Conservation (phyloP, 345 rosid species). For the Fremontodendron californicum region DNA sequence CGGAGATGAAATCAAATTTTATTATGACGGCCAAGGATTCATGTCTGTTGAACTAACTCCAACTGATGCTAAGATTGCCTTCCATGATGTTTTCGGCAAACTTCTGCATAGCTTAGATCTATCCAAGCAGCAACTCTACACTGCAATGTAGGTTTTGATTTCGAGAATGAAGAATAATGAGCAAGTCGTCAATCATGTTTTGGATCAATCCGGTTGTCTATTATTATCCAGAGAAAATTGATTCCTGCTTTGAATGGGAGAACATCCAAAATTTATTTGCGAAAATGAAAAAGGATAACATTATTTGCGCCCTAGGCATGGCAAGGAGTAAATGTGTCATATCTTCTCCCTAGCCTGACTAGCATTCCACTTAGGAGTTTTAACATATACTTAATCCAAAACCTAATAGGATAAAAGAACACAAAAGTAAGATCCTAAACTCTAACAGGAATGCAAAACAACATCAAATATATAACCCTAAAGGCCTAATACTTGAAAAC, state of each 20-base stretch:
- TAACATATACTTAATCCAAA: too few species aligned
- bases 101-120: conserved; percentile 41
- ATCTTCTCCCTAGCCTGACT: too few species aligned
- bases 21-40: conserved; percentile 76
- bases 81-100: conserved; percentile 48
- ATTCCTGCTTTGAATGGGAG: not conserved
- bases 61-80: conserved; percentile 26
- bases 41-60: conserved; percentile 43
- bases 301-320: too few species aligned
- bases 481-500: too few species aligned
- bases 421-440: too few species aligned
- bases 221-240: not conserved
- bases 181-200: too few species aligned
- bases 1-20: conserved; percentile 53
- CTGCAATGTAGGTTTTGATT: conserved; percentile 7
- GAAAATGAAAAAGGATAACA: too few species aligned
- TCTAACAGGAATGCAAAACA: too few species aligned
- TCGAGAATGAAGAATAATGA: not conserved
- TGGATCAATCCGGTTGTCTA: not conserved
- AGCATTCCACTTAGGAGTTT: too few species aligned
- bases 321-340: too few species aligned
- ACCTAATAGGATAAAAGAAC: too few species aligned
- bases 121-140: conserved; percentile 25
- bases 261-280: not conserved
- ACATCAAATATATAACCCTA: too few species aligned